Evolutionary conservation across 106 monocot species (phyloP), one percentile per base, ranked within the genome.

Genomic region (Amphibolis antarctica): DNA sequence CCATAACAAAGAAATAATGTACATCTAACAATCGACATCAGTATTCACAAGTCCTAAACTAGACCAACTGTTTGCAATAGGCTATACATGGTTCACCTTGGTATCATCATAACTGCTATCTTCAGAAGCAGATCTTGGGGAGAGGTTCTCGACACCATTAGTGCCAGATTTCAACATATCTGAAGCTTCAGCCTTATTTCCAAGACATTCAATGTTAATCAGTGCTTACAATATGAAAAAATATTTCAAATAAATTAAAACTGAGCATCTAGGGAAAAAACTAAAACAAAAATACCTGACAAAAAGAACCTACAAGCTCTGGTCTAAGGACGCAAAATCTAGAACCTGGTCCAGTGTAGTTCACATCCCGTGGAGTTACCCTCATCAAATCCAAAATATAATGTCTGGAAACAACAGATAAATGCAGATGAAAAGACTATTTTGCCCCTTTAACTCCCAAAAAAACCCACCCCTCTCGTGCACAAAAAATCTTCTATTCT

Each of bases 331-430:
- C 74, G 75, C 82, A 91, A 79, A 98, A 91, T 52, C 91, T 69
- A 44, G 78, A 85, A 63, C 71, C 81, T 60, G 82, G 80, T 55
- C 85, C 98, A 70, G n/a, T 72, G 49, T 83, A 91, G 69, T 98
- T 98, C 54, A 80, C 77, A 81, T 98, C 98, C 23, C 98, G 82
- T 60, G 98, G 98, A 65, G 98, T 88, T 60, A 91, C 85, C 63
- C 98, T 86, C 98, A 98, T 91, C 74, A 91, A 77, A 53, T 98
- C 98, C 80, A 98, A 78, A 52, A 98, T 80, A 83, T 98, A 98
- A 79, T 98, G 87, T 74, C 98, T 98, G 58, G 43, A 53, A 60
- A 70, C 22, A 42, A 22, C 50, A 71, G 51, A 71, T 0, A 31
- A n/a, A 56, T 55, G 28, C 36, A 36, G 7, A 7, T 56, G 5